Base-by-base conservation (phyloP, 2,329 filamentous ascomycete species). In the Trichoderma sp. region DNA sequence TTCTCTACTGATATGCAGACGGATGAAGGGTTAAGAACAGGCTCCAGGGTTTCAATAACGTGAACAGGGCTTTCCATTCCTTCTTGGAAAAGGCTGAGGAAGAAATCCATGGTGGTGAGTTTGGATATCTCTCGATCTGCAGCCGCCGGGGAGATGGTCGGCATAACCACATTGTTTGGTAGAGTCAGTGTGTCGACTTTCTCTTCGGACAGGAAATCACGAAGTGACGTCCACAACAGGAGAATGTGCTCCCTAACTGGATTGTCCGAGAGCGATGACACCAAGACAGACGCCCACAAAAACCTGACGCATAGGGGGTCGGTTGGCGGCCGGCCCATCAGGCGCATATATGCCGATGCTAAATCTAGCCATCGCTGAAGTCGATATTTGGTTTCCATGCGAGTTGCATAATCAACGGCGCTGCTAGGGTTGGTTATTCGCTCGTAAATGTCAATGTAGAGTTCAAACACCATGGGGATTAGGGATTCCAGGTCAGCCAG, bases 101-200 rank as follows among this genome's bases (percentile, higher is more conserved):
- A 98, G 83, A 98, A 98, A 81, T 98, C 96, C 90, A 97, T 97
- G 0, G 96, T 98, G 16, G 94, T 98, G 41, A 98, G 88, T 80
- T 95, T 95, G 14, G 94, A 96, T 31, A 98, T 93, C 82, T 99
- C 96, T 73, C 95, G 92, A 77, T 98, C 95, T 8, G 97, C 92
- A 0, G 95, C 94, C n/a, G 90, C 89, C 2, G 91, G 85, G 0
- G 96, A 98, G 67, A 99, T 90, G 77, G 97, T 94, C 0, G 95
- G 91, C 92, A 99, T 97, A 24, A 95, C 90, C 1, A 91, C 90
- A 81, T 98, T 98, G 83, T 99, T 98, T 4, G 93, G 90, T 0
- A 98, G 86, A 41, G 88, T 86, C 14, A 94, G 89, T 0, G 87
- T 84, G 3, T 84, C 79, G 1, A 84, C 79, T 2, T 84, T 81